Evolutionary conservation across 352 stramenopile genomes (phyloP).

Genomic region (Globisporangium okanoganense): DNA sequence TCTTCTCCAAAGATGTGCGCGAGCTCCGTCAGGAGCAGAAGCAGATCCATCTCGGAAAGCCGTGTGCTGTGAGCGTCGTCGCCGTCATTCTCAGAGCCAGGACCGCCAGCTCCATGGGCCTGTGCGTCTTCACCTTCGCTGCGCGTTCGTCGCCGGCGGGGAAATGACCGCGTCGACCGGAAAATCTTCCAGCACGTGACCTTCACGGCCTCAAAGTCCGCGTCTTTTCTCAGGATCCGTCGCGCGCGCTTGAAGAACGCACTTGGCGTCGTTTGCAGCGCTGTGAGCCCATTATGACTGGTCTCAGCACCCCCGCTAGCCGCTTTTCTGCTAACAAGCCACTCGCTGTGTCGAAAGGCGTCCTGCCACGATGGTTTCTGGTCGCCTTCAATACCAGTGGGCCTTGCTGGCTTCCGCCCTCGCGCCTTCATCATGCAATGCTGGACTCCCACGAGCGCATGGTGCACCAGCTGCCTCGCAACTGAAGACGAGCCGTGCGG

Average conservation of each 20-base stretch:
- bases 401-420: not conserved
- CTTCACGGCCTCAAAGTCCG: constrained; percentile 21
- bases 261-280: constrained; percentile 3
- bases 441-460: constrained; percentile 14
- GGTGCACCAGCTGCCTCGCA: constrained; percentile 12
- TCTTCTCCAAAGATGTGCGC: constrained; percentile 27
- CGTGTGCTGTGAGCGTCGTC: not conserved
- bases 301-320: not conserved
- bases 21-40: constrained; percentile 23
- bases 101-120: not conserved
- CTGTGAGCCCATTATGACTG: not conserved
- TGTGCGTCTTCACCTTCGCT: constrained; percentile 2
- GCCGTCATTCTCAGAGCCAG: not conserved
- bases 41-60: constrained; percentile 16
- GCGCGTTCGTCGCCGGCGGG: not conserved
- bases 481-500: not conserved
- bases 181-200: constrained; percentile 16
- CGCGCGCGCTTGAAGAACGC: constrained; percentile 12
- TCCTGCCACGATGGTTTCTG: constrained; percentile 6
- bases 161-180: not conserved
- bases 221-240: constrained; percentile 13
- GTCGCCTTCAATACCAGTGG: not conserved
- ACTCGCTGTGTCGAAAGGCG: constrained; percentile 23
- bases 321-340: not conserved
- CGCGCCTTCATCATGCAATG: constrained; percentile 1